A percentile compares a stretch with the other conserved stretches of the same genome.
These are phyloP conservation scores for Diaporthe amygdali DNA, from an alignment of 2,329 filamentous ascomycete species.

Conservation along the genomic window DNA sequence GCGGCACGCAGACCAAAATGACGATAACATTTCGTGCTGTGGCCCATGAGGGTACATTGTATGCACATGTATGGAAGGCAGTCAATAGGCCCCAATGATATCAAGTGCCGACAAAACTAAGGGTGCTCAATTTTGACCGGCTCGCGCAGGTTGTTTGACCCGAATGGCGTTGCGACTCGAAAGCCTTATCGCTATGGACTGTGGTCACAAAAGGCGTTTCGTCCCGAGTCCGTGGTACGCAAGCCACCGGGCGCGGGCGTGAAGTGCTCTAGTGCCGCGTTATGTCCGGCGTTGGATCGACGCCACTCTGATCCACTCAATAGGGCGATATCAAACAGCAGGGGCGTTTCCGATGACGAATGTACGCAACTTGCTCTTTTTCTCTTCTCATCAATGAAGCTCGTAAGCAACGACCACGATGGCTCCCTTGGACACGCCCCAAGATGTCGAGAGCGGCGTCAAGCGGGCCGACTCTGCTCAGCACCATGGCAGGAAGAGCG, in stretches of 20 bases:
- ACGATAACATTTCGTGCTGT: neutral
- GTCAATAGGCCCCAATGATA: neutral
- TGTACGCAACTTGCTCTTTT: neutral
- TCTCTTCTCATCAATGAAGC: neutral
- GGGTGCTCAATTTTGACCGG: no score
- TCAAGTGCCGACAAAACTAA: no score
- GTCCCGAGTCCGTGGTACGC: neutral
- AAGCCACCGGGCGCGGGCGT: neutral
- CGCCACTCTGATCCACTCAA: neutral
- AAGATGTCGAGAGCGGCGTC: constrained; percentile 18
- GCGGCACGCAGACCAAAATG: neutral
- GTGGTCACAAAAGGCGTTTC: neutral
- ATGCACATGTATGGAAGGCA: neutral
- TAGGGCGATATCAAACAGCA: neutral
- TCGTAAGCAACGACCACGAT: constrained; percentile 6
- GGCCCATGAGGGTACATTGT: neutral
- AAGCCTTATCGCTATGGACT: neutral
- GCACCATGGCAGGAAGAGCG: neutral
- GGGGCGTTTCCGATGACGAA: neutral
- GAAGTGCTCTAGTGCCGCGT: neutral
- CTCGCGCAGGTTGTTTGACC: neutral
- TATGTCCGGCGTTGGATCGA: neutral
- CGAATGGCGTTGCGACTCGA: neutral
- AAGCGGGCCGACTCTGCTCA: neutral
- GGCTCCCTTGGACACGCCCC: neutral